Evolutionary conservation across 2,329 filamentous ascomycete genomes (phyloP), one percentile per base, ranked within the genome.

Genomic region (Pseudogymnoascus verrucosus): DNA sequence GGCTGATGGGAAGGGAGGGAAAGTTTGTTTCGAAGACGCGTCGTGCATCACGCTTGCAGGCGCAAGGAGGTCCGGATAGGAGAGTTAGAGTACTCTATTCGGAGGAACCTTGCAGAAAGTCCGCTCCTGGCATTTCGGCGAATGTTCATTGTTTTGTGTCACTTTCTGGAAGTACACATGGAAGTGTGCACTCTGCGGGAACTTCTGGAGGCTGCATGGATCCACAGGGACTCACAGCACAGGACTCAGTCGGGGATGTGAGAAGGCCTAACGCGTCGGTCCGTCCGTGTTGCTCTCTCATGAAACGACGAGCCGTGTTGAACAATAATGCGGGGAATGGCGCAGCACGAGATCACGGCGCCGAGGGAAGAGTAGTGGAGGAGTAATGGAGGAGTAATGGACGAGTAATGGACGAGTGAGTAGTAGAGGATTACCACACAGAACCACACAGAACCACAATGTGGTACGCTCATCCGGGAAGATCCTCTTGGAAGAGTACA

Each of bases 1-100:
- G 47, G 47, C 47, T 57, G 47, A 57, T 57, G 47, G 47, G 26
- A 34, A 19, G 47, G 47, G 28, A 57, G 8, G 47, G 47, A 57
- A 57, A 57, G 47, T 57, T 57, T 57, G 47, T 57, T 57, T 57
- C 47, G 47, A 34, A 57, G 47, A 57, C 47, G 26, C 47, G 47
- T 57, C 26, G 47, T 57, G 47, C 47, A 34, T 57, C n/a, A 34
- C 26, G 26, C 47, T 57, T 57, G 47, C n/a, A 23, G 26, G 14
- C 47, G 47, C 47, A 31, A 34, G 47, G 47, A 54, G 47, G 47
- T 31, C 26, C 47, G 26, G 47, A 54, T 54, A 54, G 47, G 47
- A 34, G 14, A 54, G 47, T 54, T 34, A 3, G n/a, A 12, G 47
- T 34, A 57, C 47, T 57, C 26, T 57, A 57, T 57, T 57, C 26